Percentiles rank a stretch among this genome's conserved stretches.
These are phyloP conservation scores for Mortierella sp. DNA, from an alignment of 371 early-diverging fungal species.

Conservation along the genomic window DNA sequence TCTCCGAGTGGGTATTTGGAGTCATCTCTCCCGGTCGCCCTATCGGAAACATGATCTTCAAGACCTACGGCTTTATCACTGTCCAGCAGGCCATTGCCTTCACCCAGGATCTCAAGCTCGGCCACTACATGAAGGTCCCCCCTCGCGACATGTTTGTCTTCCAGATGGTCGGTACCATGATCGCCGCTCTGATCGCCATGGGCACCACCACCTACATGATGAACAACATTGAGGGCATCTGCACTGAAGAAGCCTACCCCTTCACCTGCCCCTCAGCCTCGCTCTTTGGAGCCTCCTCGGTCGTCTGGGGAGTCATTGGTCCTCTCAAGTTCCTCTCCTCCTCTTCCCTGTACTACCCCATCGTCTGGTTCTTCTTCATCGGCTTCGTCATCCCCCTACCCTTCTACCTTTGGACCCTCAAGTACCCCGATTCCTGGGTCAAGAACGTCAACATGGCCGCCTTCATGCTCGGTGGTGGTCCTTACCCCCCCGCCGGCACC, in stretches of 20 bases:
- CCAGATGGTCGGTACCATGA: constrained; percentile 69
- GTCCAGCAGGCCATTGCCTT: constrained; percentile 68
- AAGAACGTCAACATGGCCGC: constrained; percentile 56
- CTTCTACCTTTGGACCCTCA: constrained; percentile 62
- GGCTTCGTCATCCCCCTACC: constrained; percentile 72
- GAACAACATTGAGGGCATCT: constrained; percentile 38
- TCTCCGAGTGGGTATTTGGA: constrained; percentile 79
- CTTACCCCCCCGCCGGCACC: constrained; percentile 51
- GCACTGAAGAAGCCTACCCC: constrained; percentile 48
- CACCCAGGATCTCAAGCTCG: constrained; percentile 68
- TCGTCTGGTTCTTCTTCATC: constrained; percentile 69
- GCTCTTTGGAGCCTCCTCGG: constrained; percentile 59
- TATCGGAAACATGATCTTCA: constrained; percentile 64
- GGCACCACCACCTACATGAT: constrained; percentile 56
- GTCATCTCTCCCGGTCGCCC: constrained; percentile 71
- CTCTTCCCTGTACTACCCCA: constrained; percentile 70
- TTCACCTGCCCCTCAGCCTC: constrained; percentile 59
- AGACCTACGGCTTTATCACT: constrained; percentile 68
- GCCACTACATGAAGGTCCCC: constrained; percentile 79
- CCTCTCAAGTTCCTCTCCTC: constrained; percentile 78
- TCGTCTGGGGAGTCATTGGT: constrained; percentile 81
- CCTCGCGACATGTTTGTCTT: constrained; percentile 77
- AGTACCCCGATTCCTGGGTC: constrained; percentile 63
- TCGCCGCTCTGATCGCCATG: constrained; percentile 65
- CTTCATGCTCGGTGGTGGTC: constrained; percentile 70